Evolutionary conservation across 495 filamentous ascomycete genomes (phyloP).

Genomic region (Daldinia childiae): DNA sequence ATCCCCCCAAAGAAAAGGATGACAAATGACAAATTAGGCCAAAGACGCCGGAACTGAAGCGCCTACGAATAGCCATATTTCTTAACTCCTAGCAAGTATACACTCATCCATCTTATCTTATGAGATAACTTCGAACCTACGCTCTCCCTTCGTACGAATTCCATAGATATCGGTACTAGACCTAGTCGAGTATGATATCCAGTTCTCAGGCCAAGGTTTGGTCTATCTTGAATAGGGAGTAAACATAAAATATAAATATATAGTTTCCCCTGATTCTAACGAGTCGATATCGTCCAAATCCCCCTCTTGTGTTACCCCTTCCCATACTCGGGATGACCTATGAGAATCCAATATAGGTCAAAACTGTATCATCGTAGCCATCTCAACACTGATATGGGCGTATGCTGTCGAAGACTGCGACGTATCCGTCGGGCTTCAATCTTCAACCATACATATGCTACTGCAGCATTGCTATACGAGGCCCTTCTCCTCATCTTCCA

Average conservation of each 20-base stretch:
- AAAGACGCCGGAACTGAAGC: background rate
- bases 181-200: background rate
- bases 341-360: background rate
- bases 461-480: background rate
- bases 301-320: background rate
- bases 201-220: background rate
- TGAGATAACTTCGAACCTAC: background rate
- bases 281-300: background rate
- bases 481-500: background rate
- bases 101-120: slow-evolving; percentile 5
- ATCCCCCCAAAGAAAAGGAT: slow-evolving; percentile 18
- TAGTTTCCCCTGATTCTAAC: background rate
- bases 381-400: background rate
- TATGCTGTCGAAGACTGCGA: background rate
- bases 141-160: background rate
- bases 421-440: slow-evolving; percentile 5
- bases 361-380: slow-evolving; percentile 2
- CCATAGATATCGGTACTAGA: background rate
- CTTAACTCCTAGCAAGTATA: slow-evolving; percentile 5
- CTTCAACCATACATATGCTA: slow-evolving; percentile 1
- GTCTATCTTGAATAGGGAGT: background rate
- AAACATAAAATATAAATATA: slow-evolving; percentile 8
- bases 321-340: background rate
- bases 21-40: background rate
- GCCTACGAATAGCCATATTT: slow-evolving; percentile 9